Percentiles rank a stretch among this genome's conserved stretches.
These are phyloP conservation scores for Allium cepa DNA, from an alignment of 106 monocot species.

Conservation along the genomic window DNA sequence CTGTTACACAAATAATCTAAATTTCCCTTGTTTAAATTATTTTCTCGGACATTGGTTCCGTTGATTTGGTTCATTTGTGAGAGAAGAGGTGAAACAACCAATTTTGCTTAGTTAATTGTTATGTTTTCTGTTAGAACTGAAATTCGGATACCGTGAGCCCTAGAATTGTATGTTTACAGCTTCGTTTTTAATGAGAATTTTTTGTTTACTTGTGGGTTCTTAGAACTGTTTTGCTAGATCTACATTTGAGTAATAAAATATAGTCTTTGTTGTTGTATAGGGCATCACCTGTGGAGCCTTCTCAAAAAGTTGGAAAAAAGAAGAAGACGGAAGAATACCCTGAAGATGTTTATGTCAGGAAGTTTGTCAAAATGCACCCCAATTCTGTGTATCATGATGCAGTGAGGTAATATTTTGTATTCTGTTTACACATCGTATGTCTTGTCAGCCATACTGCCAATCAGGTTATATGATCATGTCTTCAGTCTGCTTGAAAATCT, in stretches of 20 bases:
- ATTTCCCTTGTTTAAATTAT: too few species aligned
- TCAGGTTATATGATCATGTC: too few species aligned
- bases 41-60: too few species aligned
- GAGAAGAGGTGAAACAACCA: too few species aligned
- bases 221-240: background rate
- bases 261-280: constrained; percentile 11
- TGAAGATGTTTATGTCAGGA: constrained; percentile 62
- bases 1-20: too few species aligned
- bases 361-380: constrained; percentile 53
- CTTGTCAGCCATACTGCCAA: too few species aligned
- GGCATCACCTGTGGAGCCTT: constrained; percentile 48
- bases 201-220: background rate
- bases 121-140: too few species aligned
- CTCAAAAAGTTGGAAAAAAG: constrained; percentile 39
- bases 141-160: background rate
- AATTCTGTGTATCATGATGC: constrained; percentile 64
- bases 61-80: too few species aligned
- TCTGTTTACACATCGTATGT: too few species aligned
- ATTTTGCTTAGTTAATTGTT: too few species aligned
- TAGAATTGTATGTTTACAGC: background rate
- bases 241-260: background rate
- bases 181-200: background rate
- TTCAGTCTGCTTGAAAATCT: too few species aligned
- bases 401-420: constrained; percentile 34
- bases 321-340: constrained; percentile 40